Conservation (phyloP, 208 protist genomes). For the Crithidia sp. region DNA sequence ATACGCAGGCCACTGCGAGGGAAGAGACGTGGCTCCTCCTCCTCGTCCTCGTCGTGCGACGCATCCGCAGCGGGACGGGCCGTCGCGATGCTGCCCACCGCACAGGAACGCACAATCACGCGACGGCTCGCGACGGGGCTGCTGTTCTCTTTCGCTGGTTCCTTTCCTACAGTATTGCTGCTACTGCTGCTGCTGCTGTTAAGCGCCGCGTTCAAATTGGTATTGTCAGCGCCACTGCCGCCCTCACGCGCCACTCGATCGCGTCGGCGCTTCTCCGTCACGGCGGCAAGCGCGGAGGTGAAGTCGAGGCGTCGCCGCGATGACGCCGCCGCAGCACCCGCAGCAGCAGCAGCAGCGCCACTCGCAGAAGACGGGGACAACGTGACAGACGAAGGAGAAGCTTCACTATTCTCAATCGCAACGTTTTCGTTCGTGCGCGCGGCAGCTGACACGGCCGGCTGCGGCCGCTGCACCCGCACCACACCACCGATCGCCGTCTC, state of each 20-base stretch:
- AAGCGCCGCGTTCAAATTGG: not conserved
- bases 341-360: too few relatives aligned
- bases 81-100: conserved; percentile 25
- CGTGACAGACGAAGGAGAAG: not conserved
- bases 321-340: not conserved
- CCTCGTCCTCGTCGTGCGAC: conserved; percentile 23
- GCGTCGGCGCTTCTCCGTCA: conserved; percentile 46
- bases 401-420: too few relatives aligned
- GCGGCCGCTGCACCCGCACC: too few relatives aligned
- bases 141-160: conserved; percentile 22
- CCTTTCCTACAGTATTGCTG: not conserved
- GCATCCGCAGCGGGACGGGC: conserved; percentile 2
- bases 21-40: conserved; percentile 33
- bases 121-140: conserved; percentile 4
- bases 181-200: not conserved
- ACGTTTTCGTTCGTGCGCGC: not conserved
- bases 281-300: conserved; percentile 36
- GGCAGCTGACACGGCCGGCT: too few relatives aligned
- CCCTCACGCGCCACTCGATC: conserved; percentile 27
- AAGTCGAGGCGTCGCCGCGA: conserved; percentile 46
- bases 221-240: too few relatives aligned
- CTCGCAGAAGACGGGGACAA: not conserved
- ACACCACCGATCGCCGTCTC: too few relatives aligned
- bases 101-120: conserved; percentile 23
- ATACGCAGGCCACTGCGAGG: not conserved